phyloP scores from a whole-genome alignment of 352 stramenopile genomes.

The Phytopythium ostracodes region DNA sequence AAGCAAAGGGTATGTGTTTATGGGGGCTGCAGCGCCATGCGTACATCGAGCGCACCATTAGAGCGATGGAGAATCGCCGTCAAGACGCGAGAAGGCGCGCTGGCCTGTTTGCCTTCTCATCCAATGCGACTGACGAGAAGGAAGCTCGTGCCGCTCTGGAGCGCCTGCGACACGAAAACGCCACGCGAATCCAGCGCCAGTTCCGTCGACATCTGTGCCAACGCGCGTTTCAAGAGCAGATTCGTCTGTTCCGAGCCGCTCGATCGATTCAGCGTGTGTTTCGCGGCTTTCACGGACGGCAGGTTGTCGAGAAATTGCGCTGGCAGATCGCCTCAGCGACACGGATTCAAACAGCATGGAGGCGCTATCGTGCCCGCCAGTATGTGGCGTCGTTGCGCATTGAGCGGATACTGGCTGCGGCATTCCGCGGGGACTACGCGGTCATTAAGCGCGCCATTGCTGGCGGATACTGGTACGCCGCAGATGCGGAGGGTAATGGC shows the following conservation, averaged over 20 bases:
- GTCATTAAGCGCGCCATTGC: slow-evolving; percentile 54
- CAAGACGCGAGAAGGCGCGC: slow-evolving; percentile 1
- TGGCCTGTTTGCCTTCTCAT: slow-evolving; percentile 17
- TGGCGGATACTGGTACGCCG: slow-evolving; percentile 41
- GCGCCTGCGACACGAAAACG: slow-evolving; percentile 30
- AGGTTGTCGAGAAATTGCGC: slow-evolving; percentile 28
- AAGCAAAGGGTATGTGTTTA: slow-evolving; percentile 25
- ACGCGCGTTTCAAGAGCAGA: slow-evolving; percentile 28
- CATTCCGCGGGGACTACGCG: slow-evolving; percentile 75
- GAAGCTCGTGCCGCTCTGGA: slow-evolving; percentile 34
- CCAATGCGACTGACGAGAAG: slow-evolving; percentile 20
- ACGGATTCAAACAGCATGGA: slow-evolving; percentile 56
- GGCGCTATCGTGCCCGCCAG: slow-evolving; percentile 33
- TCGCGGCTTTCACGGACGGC: slow-evolving; percentile 38
- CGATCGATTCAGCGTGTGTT: slow-evolving; percentile 53
- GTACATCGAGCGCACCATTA: slow-evolving; percentile 24
- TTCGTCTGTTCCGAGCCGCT: slow-evolving; percentile 39
- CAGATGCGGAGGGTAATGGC: slow-evolving; percentile 54
- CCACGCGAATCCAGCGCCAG: slow-evolving; percentile 64
- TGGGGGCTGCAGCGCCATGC: slow-evolving; percentile 18
- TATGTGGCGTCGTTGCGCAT: slow-evolving; percentile 34
- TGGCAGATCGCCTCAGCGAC: slow-evolving; percentile 39
- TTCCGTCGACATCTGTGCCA: slow-evolving; percentile 57
- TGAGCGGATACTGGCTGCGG: slow-evolving; percentile 56
- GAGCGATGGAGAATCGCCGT: slow-evolving; percentile 25